phyloP scores from a whole-genome alignment of 2,329 filamentous ascomycete species.

The Aureobasidium namibiae region DNA sequence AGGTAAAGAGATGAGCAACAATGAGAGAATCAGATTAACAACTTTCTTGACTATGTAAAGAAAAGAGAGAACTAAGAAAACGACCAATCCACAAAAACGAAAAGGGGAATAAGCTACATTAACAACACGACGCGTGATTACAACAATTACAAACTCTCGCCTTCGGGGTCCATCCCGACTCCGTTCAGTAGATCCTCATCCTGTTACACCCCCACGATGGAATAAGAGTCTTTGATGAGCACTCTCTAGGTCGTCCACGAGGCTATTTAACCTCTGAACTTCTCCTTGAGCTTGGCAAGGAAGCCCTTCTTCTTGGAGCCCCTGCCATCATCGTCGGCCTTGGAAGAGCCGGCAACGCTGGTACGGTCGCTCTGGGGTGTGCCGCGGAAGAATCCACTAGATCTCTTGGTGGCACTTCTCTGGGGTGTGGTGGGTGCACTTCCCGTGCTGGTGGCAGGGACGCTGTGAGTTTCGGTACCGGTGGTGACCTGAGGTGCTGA shows the following conservation, averaged over 20 bases:
- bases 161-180: neutral
- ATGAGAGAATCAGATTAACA: neutral
- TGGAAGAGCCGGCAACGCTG: slow-evolving; percentile 20
- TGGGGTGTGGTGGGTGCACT: slow-evolving; percentile 12
- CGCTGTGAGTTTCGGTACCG: slow-evolving; percentile 29
- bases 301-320: slow-evolving; percentile 39
- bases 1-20: neutral
- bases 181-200: neutral
- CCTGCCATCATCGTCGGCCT: slow-evolving; percentile 24
- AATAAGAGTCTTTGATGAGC: neutral
- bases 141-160: neutral
- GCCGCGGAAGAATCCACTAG: slow-evolving; percentile 13
- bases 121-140: neutral
- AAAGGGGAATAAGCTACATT: slow-evolving; percentile 8
- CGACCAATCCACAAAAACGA: neutral
- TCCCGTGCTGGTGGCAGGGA: slow-evolving; percentile 7
- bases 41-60: no score
- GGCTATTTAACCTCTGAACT: slow-evolving; percentile 27
- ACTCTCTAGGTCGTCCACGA: neutral
- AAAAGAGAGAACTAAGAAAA: neutral
- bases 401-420: slow-evolving; percentile 13
- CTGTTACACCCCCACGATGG: no score
- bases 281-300: slow-evolving; percentile 43
- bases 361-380: slow-evolving; percentile 14
- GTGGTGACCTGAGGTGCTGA: slow-evolving; percentile 32